These are phyloP conservation scores for Phytophthora vignae DNA, from an alignment of 352 stramenopile species.

Conservation along the genomic window DNA sequence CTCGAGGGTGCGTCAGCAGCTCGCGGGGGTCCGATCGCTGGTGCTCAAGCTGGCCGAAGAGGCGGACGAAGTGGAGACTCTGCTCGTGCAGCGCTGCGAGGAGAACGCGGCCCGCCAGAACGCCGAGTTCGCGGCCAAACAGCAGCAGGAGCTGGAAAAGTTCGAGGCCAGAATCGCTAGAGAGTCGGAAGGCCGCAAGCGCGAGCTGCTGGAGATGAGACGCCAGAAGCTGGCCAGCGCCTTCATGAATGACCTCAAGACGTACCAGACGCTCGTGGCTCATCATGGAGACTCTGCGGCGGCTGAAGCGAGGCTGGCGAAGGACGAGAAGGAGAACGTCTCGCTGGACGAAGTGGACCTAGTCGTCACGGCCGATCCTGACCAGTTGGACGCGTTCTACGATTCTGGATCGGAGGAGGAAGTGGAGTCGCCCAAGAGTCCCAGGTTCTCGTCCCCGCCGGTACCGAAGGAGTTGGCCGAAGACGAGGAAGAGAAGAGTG, in stretches of 20 bases:
- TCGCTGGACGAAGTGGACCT: constrained; percentile 81
- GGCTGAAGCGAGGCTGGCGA: constrained; percentile 6
- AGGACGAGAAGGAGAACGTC: constrained; percentile 35
- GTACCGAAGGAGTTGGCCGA: constrained; percentile 20
- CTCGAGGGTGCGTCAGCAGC: constrained; percentile 58
- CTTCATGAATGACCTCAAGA: constrained; percentile 81
- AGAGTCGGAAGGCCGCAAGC: constrained; percentile 72
- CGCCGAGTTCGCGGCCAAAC: constrained; percentile 64
- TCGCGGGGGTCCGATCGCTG: constrained; percentile 50
- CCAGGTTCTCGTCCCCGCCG: constrained; percentile 21
- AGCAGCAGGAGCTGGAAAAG: constrained; percentile 79
- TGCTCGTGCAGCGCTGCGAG: constrained; percentile 73
- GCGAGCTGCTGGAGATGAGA: constrained; percentile 62
- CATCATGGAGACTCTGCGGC: constrained; percentile 52
- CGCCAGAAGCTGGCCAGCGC: constrained; percentile 64
- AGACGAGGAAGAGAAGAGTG: constrained; percentile 49
- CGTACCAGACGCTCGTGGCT: constrained; percentile 78
- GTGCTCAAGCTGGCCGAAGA: constrained; percentile 70
- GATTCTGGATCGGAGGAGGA: constrained; percentile 61
- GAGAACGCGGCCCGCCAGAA: constrained; percentile 81
- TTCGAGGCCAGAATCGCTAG: constrained; percentile 71
- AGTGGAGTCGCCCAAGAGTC: constrained; percentile 21
- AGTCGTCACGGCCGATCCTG: constrained; percentile 64
- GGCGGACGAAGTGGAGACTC: constrained; percentile 73
- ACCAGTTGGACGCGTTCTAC: constrained; percentile 81